Evolutionary conservation across 352 stramenopile species (phyloP).

Genomic region (Globisporangium middletonii): DNA sequence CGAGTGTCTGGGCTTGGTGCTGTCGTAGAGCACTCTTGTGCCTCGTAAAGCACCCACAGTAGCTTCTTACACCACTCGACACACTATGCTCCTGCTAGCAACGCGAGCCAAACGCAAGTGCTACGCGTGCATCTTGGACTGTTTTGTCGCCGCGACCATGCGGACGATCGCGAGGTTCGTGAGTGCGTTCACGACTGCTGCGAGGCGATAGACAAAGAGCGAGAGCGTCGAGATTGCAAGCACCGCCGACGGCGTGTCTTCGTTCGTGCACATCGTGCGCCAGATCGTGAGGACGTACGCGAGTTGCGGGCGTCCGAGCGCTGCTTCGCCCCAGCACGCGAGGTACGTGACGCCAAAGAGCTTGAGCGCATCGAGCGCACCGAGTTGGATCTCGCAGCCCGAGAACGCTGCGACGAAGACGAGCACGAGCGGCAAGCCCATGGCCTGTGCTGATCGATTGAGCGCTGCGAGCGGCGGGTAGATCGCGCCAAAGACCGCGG

Average conservation of each 20-base stretch:
- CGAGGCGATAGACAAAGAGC: slow-evolving; percentile 38
- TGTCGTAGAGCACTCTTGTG: too few species aligned
- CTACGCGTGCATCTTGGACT: slow-evolving; percentile 30
- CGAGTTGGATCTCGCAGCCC: slow-evolving; percentile 32
- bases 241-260: slow-evolving; percentile 35
- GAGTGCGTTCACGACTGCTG: slow-evolving; percentile 35
- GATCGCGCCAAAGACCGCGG: slow-evolving; percentile 47
- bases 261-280: slow-evolving; percentile 36
- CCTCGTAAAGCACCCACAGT: too few species aligned
- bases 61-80: too few species aligned
- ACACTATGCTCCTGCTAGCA: background rate
- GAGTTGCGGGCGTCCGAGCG: slow-evolving; percentile 30
- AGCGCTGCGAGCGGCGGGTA: slow-evolving; percentile 49
- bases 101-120: background rate
- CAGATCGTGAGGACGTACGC: slow-evolving; percentile 58
- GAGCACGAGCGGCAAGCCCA: slow-evolving; percentile 38
- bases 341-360: slow-evolving; percentile 46
- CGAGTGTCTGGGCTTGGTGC: too few species aligned
- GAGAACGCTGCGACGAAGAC: slow-evolving; percentile 48
- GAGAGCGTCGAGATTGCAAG: slow-evolving; percentile 35
- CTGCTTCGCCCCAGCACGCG: slow-evolving; percentile 39
- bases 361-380: slow-evolving; percentile 23
- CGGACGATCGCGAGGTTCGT: slow-evolving; percentile 59
- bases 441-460: slow-evolving; percentile 41
- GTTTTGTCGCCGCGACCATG: slow-evolving; percentile 41